These are phyloP conservation scores for Tagetes patula DNA, from an alignment of 129 eudicot genomes.

Conservation along the genomic window DNA sequence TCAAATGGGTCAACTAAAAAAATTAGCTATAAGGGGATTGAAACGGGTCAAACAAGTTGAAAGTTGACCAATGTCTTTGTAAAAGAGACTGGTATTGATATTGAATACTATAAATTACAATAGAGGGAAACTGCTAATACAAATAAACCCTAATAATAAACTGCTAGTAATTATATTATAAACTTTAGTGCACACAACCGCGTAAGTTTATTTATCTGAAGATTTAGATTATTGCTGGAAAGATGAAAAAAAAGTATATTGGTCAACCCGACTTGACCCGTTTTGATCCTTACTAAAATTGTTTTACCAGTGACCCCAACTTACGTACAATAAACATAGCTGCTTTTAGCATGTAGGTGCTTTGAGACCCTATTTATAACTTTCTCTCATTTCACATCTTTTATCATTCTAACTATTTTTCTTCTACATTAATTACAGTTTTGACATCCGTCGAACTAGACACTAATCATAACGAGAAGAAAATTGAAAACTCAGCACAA, in stretches of 20 bases:
- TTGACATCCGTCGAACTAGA: conserved; percentile 39
- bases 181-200: not conserved
- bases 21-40: not conserved
- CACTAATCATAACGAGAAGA: conserved; percentile 36
- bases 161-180: too few species aligned
- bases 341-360: not conserved
- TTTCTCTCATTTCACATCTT: not conserved
- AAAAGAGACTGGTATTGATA: too few species aligned
- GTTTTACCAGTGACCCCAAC: not conserved
- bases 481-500: conserved; percentile 34
- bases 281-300: not conserved
- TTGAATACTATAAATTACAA: too few species aligned
- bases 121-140: too few species aligned
- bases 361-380: not conserved
- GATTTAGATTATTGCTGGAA: conserved; percentile 5
- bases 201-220: not conserved
- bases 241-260: not conserved
- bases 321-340: not conserved
- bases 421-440: conserved; percentile 33
- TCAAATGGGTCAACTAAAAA: not conserved
- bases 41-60: not conserved
- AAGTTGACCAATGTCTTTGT: not conserved
- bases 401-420: not conserved
- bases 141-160: too few species aligned
- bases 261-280: not conserved